Conservation (phyloP, 352 stramenopile genomes). For the Globisporangium spinosum region DNA sequence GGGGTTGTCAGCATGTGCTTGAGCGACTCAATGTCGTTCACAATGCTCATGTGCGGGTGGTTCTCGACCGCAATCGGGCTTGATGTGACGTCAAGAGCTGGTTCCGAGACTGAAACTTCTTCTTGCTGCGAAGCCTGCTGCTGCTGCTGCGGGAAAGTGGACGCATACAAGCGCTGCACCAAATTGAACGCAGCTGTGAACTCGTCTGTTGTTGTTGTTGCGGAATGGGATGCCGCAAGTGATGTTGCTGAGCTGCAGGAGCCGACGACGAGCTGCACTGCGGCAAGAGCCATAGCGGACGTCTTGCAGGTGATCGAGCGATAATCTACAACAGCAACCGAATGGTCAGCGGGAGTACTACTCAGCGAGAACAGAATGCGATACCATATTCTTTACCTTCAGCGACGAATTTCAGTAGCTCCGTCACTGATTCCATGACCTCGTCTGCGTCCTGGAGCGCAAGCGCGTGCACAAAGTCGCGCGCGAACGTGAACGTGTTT, state of each 20-base stretch:
- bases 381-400: slow-evolving; percentile 3
- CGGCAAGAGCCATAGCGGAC: slow-evolving; percentile 42
- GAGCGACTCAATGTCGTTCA: not conserved
- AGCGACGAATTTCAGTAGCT: slow-evolving; percentile 14
- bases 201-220: slow-evolving; percentile 22
- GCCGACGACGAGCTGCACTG: slow-evolving; percentile 43
- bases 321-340: not conserved
- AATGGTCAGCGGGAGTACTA: not conserved
- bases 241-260: slow-evolving; percentile 19
- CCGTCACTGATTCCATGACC: slow-evolving; percentile 11
- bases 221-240: slow-evolving; percentile 12
- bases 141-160: not conserved
- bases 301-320: slow-evolving; percentile 31
- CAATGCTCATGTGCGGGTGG: not conserved
- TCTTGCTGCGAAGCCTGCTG: not conserved
- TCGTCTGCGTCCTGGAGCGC: slow-evolving; percentile 30
- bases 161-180: slow-evolving; percentile 32
- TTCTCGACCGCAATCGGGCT: slow-evolving; percentile 21
- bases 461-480: slow-evolving; percentile 52
- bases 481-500: slow-evolving; percentile 58
- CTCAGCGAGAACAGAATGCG: not conserved
- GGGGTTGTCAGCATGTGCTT: not conserved
- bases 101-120: not conserved
- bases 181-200: slow-evolving; percentile 35
- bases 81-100: slow-evolving; percentile 12